These are phyloP conservation scores for Sporothrix curviconia DNA, from an alignment of 2,329 filamentous ascomycete genomes.

Conservation along the genomic window DNA sequence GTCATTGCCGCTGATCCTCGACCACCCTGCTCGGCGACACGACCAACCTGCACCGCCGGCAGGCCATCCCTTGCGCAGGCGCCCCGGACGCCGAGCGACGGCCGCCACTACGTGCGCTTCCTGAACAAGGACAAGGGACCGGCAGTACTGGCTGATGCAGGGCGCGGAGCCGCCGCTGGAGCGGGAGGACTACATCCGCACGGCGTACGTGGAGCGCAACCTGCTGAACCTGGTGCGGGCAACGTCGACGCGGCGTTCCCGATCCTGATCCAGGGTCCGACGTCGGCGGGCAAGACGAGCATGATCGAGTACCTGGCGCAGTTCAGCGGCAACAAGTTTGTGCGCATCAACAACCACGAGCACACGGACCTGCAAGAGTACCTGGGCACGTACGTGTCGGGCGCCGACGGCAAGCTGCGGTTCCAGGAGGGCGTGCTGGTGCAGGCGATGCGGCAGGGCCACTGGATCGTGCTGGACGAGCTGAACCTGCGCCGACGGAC, in stretches of 20 bases:
- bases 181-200: conserved; percentile 90
- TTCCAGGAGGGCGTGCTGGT: conserved; percentile 95
- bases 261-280: conserved; percentile 91
- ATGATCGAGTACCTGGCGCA: conserved; percentile 99
- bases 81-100: conserved; percentile 70
- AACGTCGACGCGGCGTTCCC: conserved; percentile 89
- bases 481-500: conserved; percentile 92
- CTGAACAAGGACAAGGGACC: conserved; percentile 53
- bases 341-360: conserved; percentile 98
- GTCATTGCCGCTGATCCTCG: conserved; percentile 73
- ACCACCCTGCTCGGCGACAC: conserved; percentile 65
- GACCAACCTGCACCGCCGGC: conserved; percentile 46
- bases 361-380: conserved; percentile 98
- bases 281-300: conserved; percentile 95
- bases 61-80: conserved; percentile 70
- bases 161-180: conserved; percentile 61
- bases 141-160: conserved; percentile 85
- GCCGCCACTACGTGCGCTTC: conserved; percentile 72
- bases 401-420: conserved; percentile 70
- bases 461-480: conserved; percentile 98
- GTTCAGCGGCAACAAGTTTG: conserved; percentile 91
- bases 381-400: conserved; percentile 86
- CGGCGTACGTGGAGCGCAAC: conserved; percentile 89
- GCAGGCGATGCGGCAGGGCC: conserved; percentile 81
- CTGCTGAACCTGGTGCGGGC: conserved; percentile 90